Evolutionary conservation across 441 rosid genomes (phyloP).

Genomic region (Melastoma candidum): DNA sequence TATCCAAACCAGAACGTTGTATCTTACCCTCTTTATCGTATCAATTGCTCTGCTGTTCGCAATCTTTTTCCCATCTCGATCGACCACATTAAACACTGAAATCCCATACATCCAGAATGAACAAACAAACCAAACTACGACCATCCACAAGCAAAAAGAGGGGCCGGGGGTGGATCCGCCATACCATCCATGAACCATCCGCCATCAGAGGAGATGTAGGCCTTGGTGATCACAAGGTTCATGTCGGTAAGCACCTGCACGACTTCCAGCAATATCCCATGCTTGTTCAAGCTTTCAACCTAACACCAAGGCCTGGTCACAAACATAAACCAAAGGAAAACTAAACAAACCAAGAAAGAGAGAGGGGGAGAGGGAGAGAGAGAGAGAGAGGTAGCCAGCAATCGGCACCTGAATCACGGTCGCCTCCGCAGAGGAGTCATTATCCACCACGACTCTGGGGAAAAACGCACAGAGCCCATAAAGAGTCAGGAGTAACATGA

Average conservation of each 20-base stretch:
- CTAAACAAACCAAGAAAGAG: too few species aligned
- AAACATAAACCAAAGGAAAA: too few species aligned
- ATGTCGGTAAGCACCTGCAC: conserved; percentile 17
- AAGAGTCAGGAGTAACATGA: too few species aligned
- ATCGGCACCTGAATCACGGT: too few species aligned
- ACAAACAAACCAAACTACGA: too few species aligned
- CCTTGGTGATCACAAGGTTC: conserved; percentile 19
- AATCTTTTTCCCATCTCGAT: conserved; percentile 68
- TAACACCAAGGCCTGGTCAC: too few species aligned
- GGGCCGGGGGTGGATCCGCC: background rate
- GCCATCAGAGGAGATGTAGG: conserved; percentile 17
- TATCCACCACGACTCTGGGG: too few species aligned
- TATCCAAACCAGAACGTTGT: background rate
- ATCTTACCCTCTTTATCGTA: conserved; percentile 58
- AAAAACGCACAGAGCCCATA: too few species aligned
- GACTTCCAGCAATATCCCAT: conserved; percentile 17
- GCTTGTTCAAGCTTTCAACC: conserved; percentile 6
- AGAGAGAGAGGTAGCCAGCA: too few species aligned
- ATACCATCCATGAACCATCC: conserved; percentile 23
- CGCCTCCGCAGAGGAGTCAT: too few species aligned
- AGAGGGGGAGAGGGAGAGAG: too few species aligned
- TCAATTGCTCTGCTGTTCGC: conserved; percentile 54
- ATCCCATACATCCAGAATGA: background rate
- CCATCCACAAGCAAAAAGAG: too few species aligned
- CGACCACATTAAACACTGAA: conserved; percentile 76